Percentiles rank a stretch among this genome's conserved stretches.
phyloP scores from a whole-genome alignment of 129 eudicot genomes.

The Ambrosia trifida region DNA sequence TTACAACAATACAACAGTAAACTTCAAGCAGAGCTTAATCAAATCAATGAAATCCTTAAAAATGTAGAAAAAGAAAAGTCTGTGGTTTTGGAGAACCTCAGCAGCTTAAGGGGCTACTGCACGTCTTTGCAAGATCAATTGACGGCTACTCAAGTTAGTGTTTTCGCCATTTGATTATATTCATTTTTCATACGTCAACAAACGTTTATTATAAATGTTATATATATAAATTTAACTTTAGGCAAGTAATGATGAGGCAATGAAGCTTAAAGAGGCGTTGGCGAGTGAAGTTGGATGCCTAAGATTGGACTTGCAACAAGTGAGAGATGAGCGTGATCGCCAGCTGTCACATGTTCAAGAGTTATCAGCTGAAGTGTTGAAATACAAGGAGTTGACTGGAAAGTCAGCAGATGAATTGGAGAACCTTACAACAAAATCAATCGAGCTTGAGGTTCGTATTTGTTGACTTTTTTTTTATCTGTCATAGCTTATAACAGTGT shows the following conservation, averaged over 20 bases:
- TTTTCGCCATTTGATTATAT: background rate
- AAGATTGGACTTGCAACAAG: conserved; percentile 70
- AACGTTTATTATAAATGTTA: background rate
- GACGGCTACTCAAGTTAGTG: conserved; percentile 54
- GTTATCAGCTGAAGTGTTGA: conserved; percentile 52
- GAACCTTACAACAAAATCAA: conserved; percentile 47
- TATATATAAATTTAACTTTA: conserved; percentile 17
- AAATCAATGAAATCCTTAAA: conserved; percentile 68
- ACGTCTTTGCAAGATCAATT: conserved; percentile 79
- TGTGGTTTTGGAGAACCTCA: conserved; percentile 73
- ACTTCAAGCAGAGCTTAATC: conserved; percentile 84
- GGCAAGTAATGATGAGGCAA: conserved; percentile 66
- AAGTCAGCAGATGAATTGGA: conserved; percentile 67
- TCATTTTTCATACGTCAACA: background rate
- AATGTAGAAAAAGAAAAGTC: conserved; percentile 79
- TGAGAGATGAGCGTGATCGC: conserved; percentile 81
- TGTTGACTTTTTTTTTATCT: background rate
- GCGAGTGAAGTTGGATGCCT: conserved; percentile 56
- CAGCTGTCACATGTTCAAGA: conserved; percentile 50
- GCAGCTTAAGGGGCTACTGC: conserved; percentile 72
- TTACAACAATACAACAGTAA: conserved; percentile 88
- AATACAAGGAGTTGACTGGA: conserved; percentile 57
- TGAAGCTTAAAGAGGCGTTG: conserved; percentile 65
- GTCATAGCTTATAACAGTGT: background rate
- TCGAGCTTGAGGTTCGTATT: conserved; percentile 70